phyloP scores from a whole-genome alignment of 257 asterid species.

The Rauvolfia tetraphylla region DNA sequence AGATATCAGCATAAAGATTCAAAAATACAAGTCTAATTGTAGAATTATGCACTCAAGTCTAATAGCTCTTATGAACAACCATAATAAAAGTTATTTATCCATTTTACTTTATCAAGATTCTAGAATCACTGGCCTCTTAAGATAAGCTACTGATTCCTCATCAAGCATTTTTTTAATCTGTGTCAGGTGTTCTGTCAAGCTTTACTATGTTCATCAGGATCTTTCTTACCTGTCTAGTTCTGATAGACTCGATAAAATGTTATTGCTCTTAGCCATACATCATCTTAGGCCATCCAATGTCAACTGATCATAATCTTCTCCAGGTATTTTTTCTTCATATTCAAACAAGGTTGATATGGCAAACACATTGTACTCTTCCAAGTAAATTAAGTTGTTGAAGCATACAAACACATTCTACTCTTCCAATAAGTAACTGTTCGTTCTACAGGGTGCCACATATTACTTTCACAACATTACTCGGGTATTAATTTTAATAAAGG shows the following conservation, averaged over 20 bases:
- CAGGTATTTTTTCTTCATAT: background rate
- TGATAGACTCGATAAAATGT: background rate
- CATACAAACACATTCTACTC: background rate
- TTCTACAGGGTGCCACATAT: background rate
- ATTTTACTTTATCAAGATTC: background rate
- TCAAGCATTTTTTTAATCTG: background rate
- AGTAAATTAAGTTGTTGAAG: background rate
- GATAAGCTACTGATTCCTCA: background rate
- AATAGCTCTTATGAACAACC: background rate
- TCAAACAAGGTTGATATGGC: background rate
- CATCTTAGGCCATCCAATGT: background rate
- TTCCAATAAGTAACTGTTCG: background rate
- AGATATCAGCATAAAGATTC: background rate
- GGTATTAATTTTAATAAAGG: background rate
- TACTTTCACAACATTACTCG: background rate
- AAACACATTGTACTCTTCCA: background rate
- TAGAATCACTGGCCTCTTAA: background rate
- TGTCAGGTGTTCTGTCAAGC: background rate
- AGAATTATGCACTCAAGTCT: background rate
- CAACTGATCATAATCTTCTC: background rate
- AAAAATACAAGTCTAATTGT: background rate
- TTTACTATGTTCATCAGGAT: background rate
- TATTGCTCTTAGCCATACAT: background rate
- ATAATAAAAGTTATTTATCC: background rate
- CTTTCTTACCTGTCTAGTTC: background rate